Conservation (phyloP, 106 monocot genomes). For the Agapanthus africanus region DNA sequence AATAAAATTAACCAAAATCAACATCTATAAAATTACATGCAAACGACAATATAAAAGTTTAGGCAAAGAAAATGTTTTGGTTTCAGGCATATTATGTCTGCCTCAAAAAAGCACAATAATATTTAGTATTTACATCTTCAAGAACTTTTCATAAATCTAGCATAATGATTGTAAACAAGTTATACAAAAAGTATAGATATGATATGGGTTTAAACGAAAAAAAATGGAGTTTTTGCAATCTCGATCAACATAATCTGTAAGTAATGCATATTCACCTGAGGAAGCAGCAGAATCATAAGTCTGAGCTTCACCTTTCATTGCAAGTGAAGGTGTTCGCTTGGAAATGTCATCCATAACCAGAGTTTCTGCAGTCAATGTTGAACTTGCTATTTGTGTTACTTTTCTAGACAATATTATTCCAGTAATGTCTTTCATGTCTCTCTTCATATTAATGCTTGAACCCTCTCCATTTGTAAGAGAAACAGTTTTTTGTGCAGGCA, state of each 20-base stretch:
- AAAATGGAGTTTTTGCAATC: background rate
- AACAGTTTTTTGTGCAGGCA: background rate
- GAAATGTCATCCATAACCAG: slow-evolving; percentile 25
- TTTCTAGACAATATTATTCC: background rate
- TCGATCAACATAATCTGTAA: background rate
- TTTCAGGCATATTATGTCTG: background rate
- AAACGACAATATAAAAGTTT: background rate
- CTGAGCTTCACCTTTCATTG: slow-evolving; percentile 18
- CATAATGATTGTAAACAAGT: background rate
- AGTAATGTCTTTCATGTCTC: slow-evolving; percentile 1
- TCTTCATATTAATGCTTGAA: slow-evolving; percentile 6
- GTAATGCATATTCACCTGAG: too few relatives aligned
- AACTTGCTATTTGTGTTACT: slow-evolving; percentile 9
- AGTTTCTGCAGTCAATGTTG: slow-evolving; percentile 27
- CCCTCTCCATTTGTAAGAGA: slow-evolving; percentile 1
- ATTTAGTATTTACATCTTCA: background rate
- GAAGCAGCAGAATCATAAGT: slow-evolving; percentile 13
- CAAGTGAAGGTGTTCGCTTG: slow-evolving; percentile 14
- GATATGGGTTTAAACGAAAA: background rate
- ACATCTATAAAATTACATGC: background rate
- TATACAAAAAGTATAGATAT: background rate
- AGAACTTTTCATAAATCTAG: too few relatives aligned
- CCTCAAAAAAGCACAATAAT: too few relatives aligned
- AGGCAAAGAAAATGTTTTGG: background rate
- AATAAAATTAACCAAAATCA: slow-evolving; percentile 12